Evolutionary conservation across 2,329 filamentous ascomycete genomes (phyloP).

Genomic region (Metarhizium brunneum): DNA sequence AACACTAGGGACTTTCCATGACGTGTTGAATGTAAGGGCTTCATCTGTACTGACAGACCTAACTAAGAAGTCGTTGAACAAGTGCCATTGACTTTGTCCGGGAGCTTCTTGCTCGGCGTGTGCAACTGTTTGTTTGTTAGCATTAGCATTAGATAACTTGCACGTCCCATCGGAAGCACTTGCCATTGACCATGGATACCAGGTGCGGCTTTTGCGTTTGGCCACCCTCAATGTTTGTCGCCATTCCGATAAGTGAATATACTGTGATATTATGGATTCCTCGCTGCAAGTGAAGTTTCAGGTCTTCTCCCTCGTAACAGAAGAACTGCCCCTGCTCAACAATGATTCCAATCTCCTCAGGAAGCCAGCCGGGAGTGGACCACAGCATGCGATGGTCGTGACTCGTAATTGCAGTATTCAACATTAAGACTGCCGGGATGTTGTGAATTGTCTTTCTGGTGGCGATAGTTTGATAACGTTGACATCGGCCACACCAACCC

Average conservation of each 20-base stretch:
- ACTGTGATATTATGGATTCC: constrained; percentile 75
- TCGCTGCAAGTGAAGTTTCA: constrained; percentile 69
- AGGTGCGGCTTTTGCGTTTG: constrained; percentile 83
- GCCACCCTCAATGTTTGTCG: constrained; percentile 80
- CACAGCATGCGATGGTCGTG: constrained; percentile 72
- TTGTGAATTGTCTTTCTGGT: constrained; percentile 77
- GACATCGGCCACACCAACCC: constrained; percentile 89
- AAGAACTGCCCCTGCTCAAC: constrained; percentile 87
- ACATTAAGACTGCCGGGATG: constrained; percentile 75
- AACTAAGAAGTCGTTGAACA: constrained; percentile 97
- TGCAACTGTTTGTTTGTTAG: constrained; percentile 37
- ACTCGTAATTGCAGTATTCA: constrained; percentile 70
- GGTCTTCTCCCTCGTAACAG: constrained; percentile 87
- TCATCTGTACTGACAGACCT: constrained; percentile 71
- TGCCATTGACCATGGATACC: constrained; percentile 83
- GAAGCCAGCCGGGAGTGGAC: constrained; percentile 84
- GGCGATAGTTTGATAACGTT: constrained; percentile 78
- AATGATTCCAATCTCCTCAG: constrained; percentile 87
- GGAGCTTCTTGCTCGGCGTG: constrained; percentile 53
- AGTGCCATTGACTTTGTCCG: constrained; percentile 70
- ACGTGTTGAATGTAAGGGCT: constrained; percentile 77
- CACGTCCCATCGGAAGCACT: constrained; percentile 9
- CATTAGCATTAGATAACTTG: not conserved
- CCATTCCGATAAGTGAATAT: constrained; percentile 84
- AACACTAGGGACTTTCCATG: constrained; percentile 89